phyloP scores from a whole-genome alignment of 169 alveolate species.

The Plasmodium relictum region DNA sequence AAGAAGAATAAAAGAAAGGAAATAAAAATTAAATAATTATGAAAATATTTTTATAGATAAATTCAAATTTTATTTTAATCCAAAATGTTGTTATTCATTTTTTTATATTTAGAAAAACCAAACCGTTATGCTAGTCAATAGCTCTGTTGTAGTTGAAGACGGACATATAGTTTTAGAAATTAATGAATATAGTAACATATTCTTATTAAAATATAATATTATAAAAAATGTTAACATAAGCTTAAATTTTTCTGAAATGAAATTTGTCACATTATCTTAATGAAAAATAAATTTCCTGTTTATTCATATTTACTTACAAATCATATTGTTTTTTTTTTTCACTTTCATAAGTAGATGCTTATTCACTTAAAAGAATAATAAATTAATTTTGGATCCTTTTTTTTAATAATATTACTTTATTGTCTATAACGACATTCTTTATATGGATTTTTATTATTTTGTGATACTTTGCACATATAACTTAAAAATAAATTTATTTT shows the following conservation, averaged over 20 bases:
- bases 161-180: constrained; percentile 39
- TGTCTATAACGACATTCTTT: not conserved
- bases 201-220: constrained; percentile 28
- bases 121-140: constrained; percentile 35
- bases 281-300: not conserved
- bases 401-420: not conserved
- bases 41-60: too few relatives aligned
- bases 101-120: constrained; percentile 14
- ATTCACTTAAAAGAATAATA: too few relatives aligned
- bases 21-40: too few relatives aligned
- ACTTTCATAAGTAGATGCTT: not conserved
- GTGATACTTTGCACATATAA: not conserved
- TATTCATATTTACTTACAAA: not conserved
- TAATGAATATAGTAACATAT: constrained; percentile 57
- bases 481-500: too few relatives aligned
- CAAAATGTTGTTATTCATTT: not conserved
- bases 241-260: constrained; percentile 55
- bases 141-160: constrained; percentile 28
- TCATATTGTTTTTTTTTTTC: not conserved
- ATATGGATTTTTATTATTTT: not conserved
- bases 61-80: not conserved
- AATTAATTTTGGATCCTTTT: not conserved
- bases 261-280: constrained; percentile 37
- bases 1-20: not conserved
- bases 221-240: constrained; percentile 35